Evolutionary conservation across 2,329 filamentous ascomycete genomes (phyloP), one percentile per base, ranked within the genome.

Genomic region (Dactylellina cionopaga): DNA sequence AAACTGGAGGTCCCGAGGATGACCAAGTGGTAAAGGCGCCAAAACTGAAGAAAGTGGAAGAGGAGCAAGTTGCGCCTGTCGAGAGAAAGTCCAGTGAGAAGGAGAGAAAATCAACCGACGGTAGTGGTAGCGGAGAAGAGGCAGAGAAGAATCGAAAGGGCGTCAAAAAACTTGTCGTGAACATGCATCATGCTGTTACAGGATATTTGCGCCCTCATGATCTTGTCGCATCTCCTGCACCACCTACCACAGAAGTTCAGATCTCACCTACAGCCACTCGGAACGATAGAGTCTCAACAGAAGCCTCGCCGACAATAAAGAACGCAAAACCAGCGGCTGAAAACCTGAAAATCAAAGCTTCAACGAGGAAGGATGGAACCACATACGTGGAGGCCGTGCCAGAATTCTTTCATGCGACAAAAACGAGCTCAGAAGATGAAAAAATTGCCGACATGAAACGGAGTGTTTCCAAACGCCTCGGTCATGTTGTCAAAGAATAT

Each of bases 151-250:
- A 49, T 24, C 49, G 55, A 5, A 72, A 31, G 17, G 68, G 68
- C 2, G 59, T 72, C 5, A 72, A 72, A 29, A 72, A 72, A 31
- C 29, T 72, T 11, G 68, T 72, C 10, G 60, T 65, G 17, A 64
- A 64, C 35, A 64, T 64, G 59, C 59, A 64, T 13, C 60, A 58
- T 46, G 68, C 37, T 24, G 54, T 72, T n/a, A 58, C 68, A 11
- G 68, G 68, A 10, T 72, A 72, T 49, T 54, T 65, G 15, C 59
- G 68, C 3, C 59, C 59, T 4, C 39, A 58, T 10, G 68, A 72
- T 9, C n/a, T n/a, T 11, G 43, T 51, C 1, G 19, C 17, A 1
- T 15, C 55, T 59, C 9, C 24, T 13, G 25, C 62, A 1, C 51
- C 31, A 25, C 22, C 31, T 29, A 10, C 24, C 2, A 9, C 49